Evolutionary conservation across 2,329 filamentous ascomycete species (phyloP), one percentile per base, ranked within the genome.

Genomic region (Apiospora pterosperma): DNA sequence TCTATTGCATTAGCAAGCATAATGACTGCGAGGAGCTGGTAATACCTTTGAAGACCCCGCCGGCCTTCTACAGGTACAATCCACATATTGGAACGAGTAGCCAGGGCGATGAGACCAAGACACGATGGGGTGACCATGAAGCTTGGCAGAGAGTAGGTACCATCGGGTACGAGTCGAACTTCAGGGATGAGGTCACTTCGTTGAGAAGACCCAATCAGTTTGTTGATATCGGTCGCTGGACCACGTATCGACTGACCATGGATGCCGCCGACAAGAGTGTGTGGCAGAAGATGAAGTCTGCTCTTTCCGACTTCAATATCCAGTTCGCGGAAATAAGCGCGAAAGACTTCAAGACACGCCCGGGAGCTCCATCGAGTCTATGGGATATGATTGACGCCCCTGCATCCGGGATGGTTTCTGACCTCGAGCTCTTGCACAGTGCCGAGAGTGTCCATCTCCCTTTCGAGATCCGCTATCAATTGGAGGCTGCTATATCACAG

Each of bases 401-500:
- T 6, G 41, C 36, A n/a, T 61, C 65, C 21, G 62, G 59, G 6
- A 63, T 64, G 3, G 67, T 63, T 55, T 42, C 66, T 4, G 69
- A 74, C 65, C 64, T 76, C 38, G 66, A 74, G 48, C 64, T 80
- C 62, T 68, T 81, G 63, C 64, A 69, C 68, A 65, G 71, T 25
- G 75, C 81, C 2, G 67, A 80, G 28, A 77, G 77, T 34, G 70
- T 80, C 36, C 69, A 77, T 63, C 80, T 95, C 4, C 79, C 86
- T 0, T 97, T 93, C 67, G 79, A 88, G 0, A 86, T 97, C 1
- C 86, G 92, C 19, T 99, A 98, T 73, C 93, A 97, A 74, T 85
- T 99, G 0, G 95, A 99, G 75, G 94, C 93, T 0, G 98, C 95
- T 74, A 84, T 98, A n/a, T 97, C 94, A 0, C 87, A 90, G 34